These are phyloP conservation scores for Rhododendron henanense DNA, from an alignment of 148 eudicot species.

Conservation along the genomic window DNA sequence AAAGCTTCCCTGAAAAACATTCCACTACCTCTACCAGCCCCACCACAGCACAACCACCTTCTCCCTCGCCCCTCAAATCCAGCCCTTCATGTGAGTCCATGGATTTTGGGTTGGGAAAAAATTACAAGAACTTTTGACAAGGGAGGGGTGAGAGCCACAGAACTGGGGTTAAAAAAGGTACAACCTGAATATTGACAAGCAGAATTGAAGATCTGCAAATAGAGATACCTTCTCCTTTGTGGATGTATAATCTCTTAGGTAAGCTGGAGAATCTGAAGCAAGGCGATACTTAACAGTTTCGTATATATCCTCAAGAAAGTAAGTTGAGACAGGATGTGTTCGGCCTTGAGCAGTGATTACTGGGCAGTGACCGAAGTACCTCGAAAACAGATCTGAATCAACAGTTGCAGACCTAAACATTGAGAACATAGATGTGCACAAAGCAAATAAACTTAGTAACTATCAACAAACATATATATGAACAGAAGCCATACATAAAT, in stretches of 20 bases:
- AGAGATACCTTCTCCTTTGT: constrained; percentile 28
- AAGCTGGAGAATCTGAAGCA: constrained; percentile 86
- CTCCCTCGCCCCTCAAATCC: background rate
- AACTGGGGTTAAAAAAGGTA: background rate
- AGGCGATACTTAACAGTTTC: constrained; percentile 70
- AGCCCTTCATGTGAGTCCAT: background rate
- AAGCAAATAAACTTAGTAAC: constrained; percentile 4
- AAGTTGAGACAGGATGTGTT: constrained; percentile 88
- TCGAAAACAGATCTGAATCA: constrained; percentile 83
- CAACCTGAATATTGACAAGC: background rate
- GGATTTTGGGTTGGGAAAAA: background rate
- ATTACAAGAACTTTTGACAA: background rate
- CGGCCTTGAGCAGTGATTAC: constrained; percentile 92
- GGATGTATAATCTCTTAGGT: constrained; percentile 47
- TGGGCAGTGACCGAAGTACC: constrained; percentile 85
- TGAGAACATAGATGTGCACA: background rate
- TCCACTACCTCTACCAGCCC: background rate
- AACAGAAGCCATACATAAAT: constrained; percentile 45
- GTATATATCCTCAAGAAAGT: constrained; percentile 85
- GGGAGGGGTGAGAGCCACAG: background rate
- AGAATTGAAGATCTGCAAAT: background rate
- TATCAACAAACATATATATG: constrained; percentile 7
- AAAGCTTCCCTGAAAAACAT: background rate
- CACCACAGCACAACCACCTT: background rate
- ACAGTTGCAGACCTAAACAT: constrained; percentile 91